These are phyloP conservation scores for Artomyces pyxidatus DNA, from an alignment of 768 basidiomycete genomes.

Conservation along the genomic window DNA sequence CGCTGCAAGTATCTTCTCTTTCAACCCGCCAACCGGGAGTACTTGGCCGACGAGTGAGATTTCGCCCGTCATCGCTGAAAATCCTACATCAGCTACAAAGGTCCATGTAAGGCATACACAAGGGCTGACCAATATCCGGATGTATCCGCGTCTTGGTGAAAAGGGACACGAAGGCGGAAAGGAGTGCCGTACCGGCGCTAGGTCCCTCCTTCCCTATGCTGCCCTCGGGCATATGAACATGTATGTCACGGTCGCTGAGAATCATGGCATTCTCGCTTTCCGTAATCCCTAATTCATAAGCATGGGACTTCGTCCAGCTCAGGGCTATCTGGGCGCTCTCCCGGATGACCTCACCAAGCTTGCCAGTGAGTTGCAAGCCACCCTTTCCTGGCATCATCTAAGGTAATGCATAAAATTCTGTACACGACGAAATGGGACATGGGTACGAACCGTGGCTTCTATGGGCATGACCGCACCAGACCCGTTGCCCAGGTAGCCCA, in stretches of 20 bases:
- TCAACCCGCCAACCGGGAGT: conserved; percentile 90
- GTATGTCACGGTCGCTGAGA: conserved; percentile 80
- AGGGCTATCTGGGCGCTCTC: conserved; percentile 94
- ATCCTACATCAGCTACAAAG: not conserved
- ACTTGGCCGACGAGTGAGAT: conserved; percentile 96
- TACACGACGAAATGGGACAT: not conserved
- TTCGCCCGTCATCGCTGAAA: conserved; percentile 92
- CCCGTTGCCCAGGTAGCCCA: conserved; percentile 95
- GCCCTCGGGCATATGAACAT: conserved; percentile 96
- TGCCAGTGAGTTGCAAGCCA: conserved; percentile 85
- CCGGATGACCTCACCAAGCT: conserved; percentile 95
- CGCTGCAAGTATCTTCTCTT: conserved; percentile 94
- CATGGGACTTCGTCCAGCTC: conserved; percentile 89
- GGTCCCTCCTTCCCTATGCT: conserved; percentile 94
- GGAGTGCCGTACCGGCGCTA: conserved; percentile 89
- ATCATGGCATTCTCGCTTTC: conserved; percentile 62
- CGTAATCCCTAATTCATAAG: conserved; percentile 84
- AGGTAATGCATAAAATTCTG: not conserved
- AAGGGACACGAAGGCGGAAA: conserved; percentile 86
- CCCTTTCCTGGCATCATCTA: conserved; percentile 98
- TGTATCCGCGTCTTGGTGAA: conserved; percentile 79
- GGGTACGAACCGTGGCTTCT: conserved; percentile 71
- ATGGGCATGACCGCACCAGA: conserved; percentile 96
- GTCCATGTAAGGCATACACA: no score
- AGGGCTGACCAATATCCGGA: conserved; percentile 75